These are phyloP conservation scores for Paxillus rubicundulus DNA, from an alignment of 768 basidiomycete genomes.

Conservation along the genomic window DNA sequence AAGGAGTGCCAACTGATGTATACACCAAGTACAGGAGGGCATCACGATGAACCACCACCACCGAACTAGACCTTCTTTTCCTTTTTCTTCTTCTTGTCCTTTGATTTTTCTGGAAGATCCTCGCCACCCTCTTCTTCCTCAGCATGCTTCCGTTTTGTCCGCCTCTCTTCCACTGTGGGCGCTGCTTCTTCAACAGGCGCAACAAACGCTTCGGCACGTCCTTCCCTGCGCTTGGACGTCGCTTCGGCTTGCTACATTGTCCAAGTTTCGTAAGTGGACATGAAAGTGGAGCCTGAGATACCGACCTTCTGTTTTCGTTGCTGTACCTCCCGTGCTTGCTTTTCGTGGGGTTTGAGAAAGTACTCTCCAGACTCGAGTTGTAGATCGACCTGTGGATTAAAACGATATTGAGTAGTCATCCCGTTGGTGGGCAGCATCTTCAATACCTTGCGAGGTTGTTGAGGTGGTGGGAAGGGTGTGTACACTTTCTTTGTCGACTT, in stretches of 20 bases:
- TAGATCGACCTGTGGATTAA: constrained; percentile 65
- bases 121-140: constrained; percentile 35
- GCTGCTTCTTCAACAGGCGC: constrained; percentile 80
- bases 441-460: constrained; percentile 84
- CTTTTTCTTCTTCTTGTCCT: constrained; percentile 41
- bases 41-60: constrained; percentile 3
- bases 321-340: constrained; percentile 69
- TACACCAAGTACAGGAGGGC: constrained; percentile 9
- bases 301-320: constrained; percentile 66
- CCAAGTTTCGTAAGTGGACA: constrained; percentile 1
- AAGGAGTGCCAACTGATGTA: neutral
- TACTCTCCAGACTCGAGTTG: constrained; percentile 97
- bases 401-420: constrained; percentile 4
- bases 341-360: constrained; percentile 91
- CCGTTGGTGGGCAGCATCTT: neutral
- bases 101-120: constrained; percentile 38
- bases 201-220: constrained; percentile 84
- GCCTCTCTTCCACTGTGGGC: constrained; percentile 76
- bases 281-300: neutral
- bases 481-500: constrained; percentile 84
- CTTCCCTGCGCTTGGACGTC: constrained; percentile 65
- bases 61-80: constrained; percentile 23
- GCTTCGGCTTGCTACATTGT: constrained; percentile 70
- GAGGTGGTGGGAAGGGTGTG: constrained; percentile 98
- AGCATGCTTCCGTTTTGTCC: constrained; percentile 50